Percentiles rank a stretch among this genome's conserved stretches.
phyloP scores from a whole-genome alignment of 225 moss, liverwort and hornwort genomes.

The Lunularia cruciata region DNA sequence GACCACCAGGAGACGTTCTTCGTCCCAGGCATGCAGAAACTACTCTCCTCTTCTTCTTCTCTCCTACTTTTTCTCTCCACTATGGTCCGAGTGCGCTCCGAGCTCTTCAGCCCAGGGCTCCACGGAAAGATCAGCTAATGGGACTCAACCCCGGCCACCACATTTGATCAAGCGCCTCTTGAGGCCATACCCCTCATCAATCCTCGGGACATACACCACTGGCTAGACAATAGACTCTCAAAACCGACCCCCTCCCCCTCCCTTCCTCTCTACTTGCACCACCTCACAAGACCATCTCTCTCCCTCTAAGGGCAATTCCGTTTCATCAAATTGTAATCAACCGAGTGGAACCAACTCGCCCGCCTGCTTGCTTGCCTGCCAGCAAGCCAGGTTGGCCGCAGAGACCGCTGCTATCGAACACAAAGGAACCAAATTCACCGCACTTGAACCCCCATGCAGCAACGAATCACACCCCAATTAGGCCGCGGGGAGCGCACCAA shows the following conservation, averaged over 20 bases:
- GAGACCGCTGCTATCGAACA: too few relatives aligned
- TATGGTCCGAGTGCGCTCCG: too few relatives aligned
- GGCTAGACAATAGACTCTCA: not conserved
- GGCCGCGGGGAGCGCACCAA: too few relatives aligned
- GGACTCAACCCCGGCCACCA: not conserved
- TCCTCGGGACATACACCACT: not conserved
- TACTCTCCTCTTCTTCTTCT: too few relatives aligned
- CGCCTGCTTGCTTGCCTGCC: too few relatives aligned
- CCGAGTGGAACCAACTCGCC: too few relatives aligned
- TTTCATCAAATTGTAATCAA: too few relatives aligned
- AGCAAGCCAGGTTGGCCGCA: too few relatives aligned
- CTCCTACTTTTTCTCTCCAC: not conserved
- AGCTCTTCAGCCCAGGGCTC: not conserved
- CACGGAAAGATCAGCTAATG: not conserved
- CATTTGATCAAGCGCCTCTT: slow-evolving; percentile 1
- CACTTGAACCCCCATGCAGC: too few relatives aligned
- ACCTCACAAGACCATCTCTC: not conserved
- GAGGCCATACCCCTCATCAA: not conserved
- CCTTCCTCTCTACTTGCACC: not conserved
- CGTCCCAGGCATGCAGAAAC: not conserved
- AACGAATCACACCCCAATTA: too few relatives aligned
- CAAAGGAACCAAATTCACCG: too few relatives aligned
- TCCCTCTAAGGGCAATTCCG: too few relatives aligned
- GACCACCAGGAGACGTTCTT: not conserved
- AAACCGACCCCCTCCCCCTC: not conserved